Evolutionary conservation across 1,284 basidiomycete genomes (phyloP).

Genomic region (Ustilago curta): DNA sequence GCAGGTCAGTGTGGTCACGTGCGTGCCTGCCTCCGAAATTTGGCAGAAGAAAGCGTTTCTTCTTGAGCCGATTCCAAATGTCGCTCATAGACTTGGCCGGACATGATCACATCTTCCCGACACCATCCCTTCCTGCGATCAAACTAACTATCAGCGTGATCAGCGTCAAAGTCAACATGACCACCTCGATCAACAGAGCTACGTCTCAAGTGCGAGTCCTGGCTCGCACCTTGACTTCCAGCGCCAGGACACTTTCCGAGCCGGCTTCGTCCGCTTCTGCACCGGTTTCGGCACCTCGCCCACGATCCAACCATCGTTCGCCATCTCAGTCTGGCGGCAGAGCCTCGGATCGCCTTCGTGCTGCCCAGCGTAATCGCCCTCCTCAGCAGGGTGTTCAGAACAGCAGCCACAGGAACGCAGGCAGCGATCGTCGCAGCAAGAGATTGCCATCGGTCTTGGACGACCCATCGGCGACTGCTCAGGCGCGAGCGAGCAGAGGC

Average conservation of each 20-base stretch:
- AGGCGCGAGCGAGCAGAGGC: constrained; percentile 1
- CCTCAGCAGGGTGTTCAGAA: constrained; percentile 2
- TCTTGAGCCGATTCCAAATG: background rate
- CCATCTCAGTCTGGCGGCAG: constrained; percentile 8
- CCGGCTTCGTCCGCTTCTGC: constrained; percentile 11
- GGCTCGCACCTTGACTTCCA: constrained; percentile 22
- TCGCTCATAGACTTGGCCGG: too few species aligned
- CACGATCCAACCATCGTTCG: constrained; percentile 19
- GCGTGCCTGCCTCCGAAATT: background rate
- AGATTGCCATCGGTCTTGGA: constrained; percentile 40
- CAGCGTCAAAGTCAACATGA: background rate
- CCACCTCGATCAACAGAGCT: too few species aligned
- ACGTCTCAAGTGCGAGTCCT: constrained; percentile 1
- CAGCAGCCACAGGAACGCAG: constrained; percentile 13
- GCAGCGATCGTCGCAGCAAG: constrained; percentile 37
- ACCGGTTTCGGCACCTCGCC: constrained; percentile 15
- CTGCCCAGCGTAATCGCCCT: constrained; percentile 11
- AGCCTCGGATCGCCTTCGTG: constrained; percentile 22
- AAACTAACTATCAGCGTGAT: background rate
- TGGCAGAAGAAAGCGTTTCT: constrained; percentile 4
- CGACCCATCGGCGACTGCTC: constrained; percentile 12
- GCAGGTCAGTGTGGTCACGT: too few species aligned
- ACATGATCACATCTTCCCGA: too few species aligned
- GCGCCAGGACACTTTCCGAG: constrained; percentile 14
- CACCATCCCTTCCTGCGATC: background rate